A percentile compares a stretch with the other conserved stretches of the same genome.
phyloP scores from a whole-genome alignment of 2,329 filamentous ascomycete genomes.

The Ophiocordyceps sinensis region DNA sequence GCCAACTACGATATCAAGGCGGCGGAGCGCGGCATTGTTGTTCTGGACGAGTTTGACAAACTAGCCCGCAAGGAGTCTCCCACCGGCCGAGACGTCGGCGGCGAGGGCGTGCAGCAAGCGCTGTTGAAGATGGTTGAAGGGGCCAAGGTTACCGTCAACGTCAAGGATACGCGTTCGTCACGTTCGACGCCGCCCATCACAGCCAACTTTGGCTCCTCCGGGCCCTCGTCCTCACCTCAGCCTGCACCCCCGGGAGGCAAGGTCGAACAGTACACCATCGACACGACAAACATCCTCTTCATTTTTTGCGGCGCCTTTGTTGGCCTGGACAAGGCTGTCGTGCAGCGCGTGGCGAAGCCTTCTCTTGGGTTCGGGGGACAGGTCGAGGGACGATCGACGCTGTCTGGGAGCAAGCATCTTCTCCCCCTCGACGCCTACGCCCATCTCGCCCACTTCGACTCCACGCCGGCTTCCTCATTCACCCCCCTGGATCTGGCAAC shows the following conservation, averaged over 20 bases:
- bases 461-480: conserved; percentile 23
- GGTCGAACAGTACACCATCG: conserved; percentile 56
- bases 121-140: conserved; percentile 93
- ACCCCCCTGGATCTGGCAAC: conserved; percentile 58
- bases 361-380: conserved; percentile 87
- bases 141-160: conserved; percentile 80
- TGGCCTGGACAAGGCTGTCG: conserved; percentile 73
- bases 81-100: conserved; percentile 86
- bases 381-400: conserved; percentile 44
- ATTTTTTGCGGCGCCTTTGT: conserved; percentile 94
- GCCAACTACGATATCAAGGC: conserved; percentile 77
- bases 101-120: conserved; percentile 93
- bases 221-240: conserved; percentile 29
- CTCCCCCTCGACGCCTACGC: conserved; percentile 48
- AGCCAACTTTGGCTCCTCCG: conserved; percentile 33
- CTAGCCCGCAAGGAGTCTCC: conserved; percentile 77
- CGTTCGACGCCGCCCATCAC: conserved; percentile 37
- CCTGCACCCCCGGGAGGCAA: conserved; percentile 32
- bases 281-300: conserved; percentile 94
- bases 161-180: conserved; percentile 59
- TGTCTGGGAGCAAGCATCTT: conserved; percentile 35
- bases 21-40: conserved; percentile 85
- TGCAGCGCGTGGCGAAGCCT: conserved; percentile 71
- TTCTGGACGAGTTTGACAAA: conserved; percentile 95
- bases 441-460: conserved; percentile 40